A percentile compares a stretch with the other conserved stretches of the same genome.
Evolutionary conservation across 2,329 filamentous ascomycete genomes (phyloP).

Genomic region (Coniochaeta ligniaria): DNA sequence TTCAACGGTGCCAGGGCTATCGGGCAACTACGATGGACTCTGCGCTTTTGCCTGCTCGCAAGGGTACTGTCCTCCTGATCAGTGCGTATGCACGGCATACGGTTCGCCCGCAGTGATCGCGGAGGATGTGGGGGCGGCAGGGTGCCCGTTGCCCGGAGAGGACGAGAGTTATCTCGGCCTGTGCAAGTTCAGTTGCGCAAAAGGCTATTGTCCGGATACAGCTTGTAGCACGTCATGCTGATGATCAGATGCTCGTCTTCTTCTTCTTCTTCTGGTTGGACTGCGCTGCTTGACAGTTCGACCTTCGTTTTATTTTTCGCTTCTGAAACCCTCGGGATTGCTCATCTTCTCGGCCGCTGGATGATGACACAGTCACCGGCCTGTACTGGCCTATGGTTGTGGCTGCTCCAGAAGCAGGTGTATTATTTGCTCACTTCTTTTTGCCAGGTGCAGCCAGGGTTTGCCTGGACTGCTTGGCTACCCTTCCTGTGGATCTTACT

Average conservation of each 20-base stretch:
- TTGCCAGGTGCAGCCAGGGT: neutral
- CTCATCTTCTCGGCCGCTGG: neutral
- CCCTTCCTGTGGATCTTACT: neutral
- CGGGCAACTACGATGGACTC: constrained; percentile 10
- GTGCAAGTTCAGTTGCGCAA: constrained; percentile 5
- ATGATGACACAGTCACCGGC: neutral
- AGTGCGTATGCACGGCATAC: constrained; percentile 10
- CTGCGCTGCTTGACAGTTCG: neutral
- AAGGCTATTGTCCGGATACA: constrained; percentile 3
- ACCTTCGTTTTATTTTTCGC: neutral
- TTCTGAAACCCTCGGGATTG: neutral
- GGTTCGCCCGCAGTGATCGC: constrained; percentile 4
- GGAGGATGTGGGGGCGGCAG: constrained; percentile 1
- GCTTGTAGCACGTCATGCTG: constrained; percentile 1
- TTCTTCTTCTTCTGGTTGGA: neutral
- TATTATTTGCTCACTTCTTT: neutral
- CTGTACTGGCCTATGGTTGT: neutral
- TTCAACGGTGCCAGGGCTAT: constrained; percentile 5
- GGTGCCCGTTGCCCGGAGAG: constrained; percentile 2
- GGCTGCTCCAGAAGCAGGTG: neutral
- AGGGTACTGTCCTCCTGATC: constrained; percentile 11
- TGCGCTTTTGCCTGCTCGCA: constrained; percentile 12
- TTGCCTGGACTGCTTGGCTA: neutral
- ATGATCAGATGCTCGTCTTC: neutral
- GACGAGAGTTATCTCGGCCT: constrained; percentile 4